phyloP scores from a whole-genome alignment of 202 grass and related monocot genomes.

The Dendrocalamus latiflorus region DNA sequence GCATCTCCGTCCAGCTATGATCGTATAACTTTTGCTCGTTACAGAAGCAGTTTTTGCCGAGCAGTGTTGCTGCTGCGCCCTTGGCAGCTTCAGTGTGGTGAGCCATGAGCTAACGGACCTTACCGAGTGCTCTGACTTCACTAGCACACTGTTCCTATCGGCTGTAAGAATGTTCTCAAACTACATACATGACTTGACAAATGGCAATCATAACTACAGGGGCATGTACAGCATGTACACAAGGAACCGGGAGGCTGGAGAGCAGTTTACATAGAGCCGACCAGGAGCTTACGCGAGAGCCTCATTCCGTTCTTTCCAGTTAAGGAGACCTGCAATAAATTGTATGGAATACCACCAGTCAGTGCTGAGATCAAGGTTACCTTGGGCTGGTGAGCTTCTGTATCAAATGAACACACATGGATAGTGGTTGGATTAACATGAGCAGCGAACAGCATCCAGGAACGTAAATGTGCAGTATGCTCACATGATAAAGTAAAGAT shows the following conservation, averaged over 20 bases:
- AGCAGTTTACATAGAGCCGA: conserved; percentile 33
- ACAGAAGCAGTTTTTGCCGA: not conserved
- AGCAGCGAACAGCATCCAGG: not conserved
- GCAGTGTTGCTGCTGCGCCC: too few species aligned
- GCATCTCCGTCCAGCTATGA: too few species aligned
- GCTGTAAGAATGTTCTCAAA: not conserved
- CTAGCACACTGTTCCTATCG: conserved; percentile 20
- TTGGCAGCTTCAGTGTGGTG: not conserved
- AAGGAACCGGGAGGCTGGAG: not conserved
- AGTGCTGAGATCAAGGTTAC: not conserved
- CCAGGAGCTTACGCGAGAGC: conserved; percentile 32
- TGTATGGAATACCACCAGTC: not conserved
- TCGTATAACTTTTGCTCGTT: too few species aligned
- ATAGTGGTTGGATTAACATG: not conserved
- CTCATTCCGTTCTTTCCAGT: conserved; percentile 52
- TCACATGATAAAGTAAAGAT: not conserved
- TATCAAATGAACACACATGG: not conserved
- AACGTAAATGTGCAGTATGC: not conserved
- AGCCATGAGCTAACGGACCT: not conserved
- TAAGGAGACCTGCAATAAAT: conserved; percentile 57
- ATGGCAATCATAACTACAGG: conserved; percentile 20
- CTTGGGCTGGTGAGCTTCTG: not conserved
- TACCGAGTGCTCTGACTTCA: not conserved
- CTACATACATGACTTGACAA: conserved; percentile 18
- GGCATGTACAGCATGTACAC: conserved; percentile 47